Evolutionary conservation across 2,329 filamentous ascomycete genomes (phyloP).

Genomic region (Colletotrichum tabaci): DNA sequence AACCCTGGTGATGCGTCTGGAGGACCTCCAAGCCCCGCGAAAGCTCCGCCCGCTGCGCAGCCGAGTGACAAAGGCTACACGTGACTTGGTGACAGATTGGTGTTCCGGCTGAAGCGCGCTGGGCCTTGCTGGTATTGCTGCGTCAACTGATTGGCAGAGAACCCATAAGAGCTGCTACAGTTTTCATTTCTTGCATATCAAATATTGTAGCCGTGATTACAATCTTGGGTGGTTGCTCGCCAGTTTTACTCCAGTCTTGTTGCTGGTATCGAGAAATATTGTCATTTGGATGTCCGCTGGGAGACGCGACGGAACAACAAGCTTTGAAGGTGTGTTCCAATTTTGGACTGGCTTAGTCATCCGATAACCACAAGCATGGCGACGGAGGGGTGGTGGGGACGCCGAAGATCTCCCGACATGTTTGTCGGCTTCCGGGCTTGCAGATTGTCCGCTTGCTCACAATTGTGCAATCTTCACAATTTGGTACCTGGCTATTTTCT

Average conservation of each 20-base stretch:
- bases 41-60: not conserved
- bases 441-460: slow-evolving; percentile 1
- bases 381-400: slow-evolving; percentile 4
- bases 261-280: not conserved
- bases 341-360: slow-evolving; percentile 20
- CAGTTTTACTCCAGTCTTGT: not conserved
- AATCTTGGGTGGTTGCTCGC: not conserved
- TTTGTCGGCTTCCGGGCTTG: not conserved
- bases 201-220: not conserved
- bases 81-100: slow-evolving; percentile 28
- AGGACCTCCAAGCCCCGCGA: not conserved
- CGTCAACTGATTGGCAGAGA: not conserved
- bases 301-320: slow-evolving; percentile 37
- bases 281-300: slow-evolving; percentile 3
- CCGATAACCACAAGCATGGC: not conserved
- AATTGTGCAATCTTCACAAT: not conserved
- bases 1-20: slow-evolving; percentile 24
- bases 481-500: not conserved
- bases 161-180: too few species aligned
- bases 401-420: slow-evolving; percentile 28
- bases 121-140: not conserved
- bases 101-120: not conserved
- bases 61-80: not conserved
- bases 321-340: slow-evolving; percentile 15
- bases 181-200: fast-evolving